Percentiles rank a stretch among this genome's conserved stretches.
These are phyloP conservation scores for Malus orientalis DNA, from an alignment of 306 rosid genomes.

Conservation along the genomic window DNA sequence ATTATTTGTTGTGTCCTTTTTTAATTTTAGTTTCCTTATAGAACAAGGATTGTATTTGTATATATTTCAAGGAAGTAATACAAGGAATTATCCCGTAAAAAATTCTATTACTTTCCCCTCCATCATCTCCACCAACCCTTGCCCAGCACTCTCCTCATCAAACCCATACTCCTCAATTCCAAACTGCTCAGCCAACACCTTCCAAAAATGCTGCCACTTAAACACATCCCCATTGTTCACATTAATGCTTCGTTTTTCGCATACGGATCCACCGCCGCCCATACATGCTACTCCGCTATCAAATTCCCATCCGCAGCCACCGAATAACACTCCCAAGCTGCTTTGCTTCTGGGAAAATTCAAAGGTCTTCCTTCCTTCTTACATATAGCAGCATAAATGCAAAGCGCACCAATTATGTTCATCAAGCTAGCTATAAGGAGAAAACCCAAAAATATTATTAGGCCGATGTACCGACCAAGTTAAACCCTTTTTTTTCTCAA, in stretches of 20 bases:
- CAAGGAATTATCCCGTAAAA: too few relatives aligned
- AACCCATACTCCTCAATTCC: slow-evolving; percentile 53
- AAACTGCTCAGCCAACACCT: slow-evolving; percentile 37
- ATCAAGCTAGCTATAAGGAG: slow-evolving; percentile 47
- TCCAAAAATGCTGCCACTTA: too few relatives aligned
- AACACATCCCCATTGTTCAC: too few relatives aligned
- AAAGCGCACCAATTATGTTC: slow-evolving; percentile 35
- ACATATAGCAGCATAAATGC: slow-evolving; percentile 55
- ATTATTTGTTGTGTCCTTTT: too few relatives aligned
- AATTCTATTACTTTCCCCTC: slow-evolving; percentile 25
- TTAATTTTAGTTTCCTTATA: too few relatives aligned
- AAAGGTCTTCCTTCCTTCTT: slow-evolving; percentile 49
- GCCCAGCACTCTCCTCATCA: slow-evolving; percentile 16
- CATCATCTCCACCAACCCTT: slow-evolving; percentile 38
- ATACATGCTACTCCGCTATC: slow-evolving; percentile 47
- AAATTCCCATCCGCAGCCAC: slow-evolving; percentile 54
- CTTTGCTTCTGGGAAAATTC: slow-evolving; percentile 42
- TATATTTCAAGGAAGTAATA: too few relatives aligned
- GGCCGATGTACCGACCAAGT: slow-evolving; percentile 60
- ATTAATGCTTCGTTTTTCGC: too few relatives aligned
- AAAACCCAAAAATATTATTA: slow-evolving; percentile 42
- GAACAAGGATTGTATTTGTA: too few relatives aligned
- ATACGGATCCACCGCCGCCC: too few relatives aligned
- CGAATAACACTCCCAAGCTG: slow-evolving; percentile 39
- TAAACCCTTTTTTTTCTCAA: slow-evolving; percentile 26